Conservation (phyloP, 352 stramenopile genomes). For the Globisporangium sylvaticum region DNA sequence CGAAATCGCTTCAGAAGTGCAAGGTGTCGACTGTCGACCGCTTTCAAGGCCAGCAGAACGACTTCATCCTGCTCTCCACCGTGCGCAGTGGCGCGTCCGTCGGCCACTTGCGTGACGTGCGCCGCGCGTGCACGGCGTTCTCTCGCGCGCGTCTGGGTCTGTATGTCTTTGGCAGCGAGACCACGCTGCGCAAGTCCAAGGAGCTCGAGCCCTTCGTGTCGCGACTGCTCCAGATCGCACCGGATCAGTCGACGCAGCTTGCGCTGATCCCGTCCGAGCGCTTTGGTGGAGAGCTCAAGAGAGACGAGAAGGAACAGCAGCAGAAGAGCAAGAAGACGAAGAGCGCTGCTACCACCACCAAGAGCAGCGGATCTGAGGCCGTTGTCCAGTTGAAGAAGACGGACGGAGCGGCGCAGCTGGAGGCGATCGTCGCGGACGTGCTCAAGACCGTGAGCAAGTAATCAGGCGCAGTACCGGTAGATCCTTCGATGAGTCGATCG, state of each 20-base stretch:
- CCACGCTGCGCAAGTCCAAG: constrained; percentile 63
- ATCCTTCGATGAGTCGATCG: not conserved
- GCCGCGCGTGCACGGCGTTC: constrained; percentile 90
- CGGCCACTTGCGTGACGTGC: constrained; percentile 90
- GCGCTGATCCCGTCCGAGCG: constrained; percentile 33
- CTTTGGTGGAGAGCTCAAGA: constrained; percentile 9
- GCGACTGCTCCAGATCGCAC: constrained; percentile 27
- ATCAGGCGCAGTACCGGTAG: not conserved
- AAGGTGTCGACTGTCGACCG: constrained; percentile 92
- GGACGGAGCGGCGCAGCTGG: not conserved
- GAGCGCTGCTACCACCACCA: not conserved
- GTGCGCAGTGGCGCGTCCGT: constrained; percentile 85
- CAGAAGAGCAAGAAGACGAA: constrained; percentile 9
- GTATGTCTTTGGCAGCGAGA: constrained; percentile 89
- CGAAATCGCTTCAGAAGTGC: constrained; percentile 13
- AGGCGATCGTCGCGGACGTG: constrained; percentile 3
- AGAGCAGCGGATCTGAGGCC: not conserved
- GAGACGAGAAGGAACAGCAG: not conserved
- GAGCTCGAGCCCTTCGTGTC: constrained; percentile 64
- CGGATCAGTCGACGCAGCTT: constrained; percentile 28
- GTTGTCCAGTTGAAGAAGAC: constrained; percentile 8
- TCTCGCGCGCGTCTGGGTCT: constrained; percentile 91
- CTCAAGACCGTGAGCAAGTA: constrained; percentile 1
- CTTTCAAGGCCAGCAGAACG: constrained; percentile 95
- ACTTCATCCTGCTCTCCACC: constrained; percentile 94